Evolutionary conservation across 23 red algal genomes (phyloP).

Genomic region (Gracilaria domingensis): DNA sequence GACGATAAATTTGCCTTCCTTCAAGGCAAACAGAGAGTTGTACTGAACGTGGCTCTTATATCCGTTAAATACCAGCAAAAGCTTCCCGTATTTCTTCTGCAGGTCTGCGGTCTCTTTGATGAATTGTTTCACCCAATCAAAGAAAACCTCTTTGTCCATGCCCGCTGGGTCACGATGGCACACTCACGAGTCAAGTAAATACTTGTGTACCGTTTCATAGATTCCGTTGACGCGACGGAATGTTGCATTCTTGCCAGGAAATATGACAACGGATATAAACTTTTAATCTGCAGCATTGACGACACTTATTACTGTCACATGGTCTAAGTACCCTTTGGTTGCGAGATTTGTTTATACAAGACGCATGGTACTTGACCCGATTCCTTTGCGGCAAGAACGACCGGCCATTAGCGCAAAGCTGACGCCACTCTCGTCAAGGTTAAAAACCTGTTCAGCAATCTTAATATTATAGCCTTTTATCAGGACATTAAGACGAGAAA

Average conservation of each 20-base stretch:
- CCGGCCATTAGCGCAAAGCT: background rate
- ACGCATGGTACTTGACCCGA: background rate
- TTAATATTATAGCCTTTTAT: background rate
- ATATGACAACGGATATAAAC: constrained; percentile 36
- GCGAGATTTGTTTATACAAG: background rate
- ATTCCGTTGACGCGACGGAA: background rate
- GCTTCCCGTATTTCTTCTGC: background rate
- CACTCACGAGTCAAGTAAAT: background rate
- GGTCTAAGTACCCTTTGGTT: background rate
- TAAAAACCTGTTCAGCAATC: background rate
- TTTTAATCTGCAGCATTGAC: constrained; percentile 14
- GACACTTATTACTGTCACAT: constrained; percentile 19
- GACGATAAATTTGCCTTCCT: no score
- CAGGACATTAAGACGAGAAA: background rate
- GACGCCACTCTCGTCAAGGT: background rate
- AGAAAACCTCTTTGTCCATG: background rate
- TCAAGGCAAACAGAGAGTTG: no score
- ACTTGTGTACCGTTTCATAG: background rate
- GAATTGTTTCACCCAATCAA: background rate
- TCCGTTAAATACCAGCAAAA: no score
- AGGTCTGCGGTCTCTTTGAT: background rate
- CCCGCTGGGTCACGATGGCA: constrained; percentile 27
- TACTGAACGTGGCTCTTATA: no score
- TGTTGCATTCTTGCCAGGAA: constrained; percentile 26
- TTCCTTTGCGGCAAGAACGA: background rate